Percentiles rank a stretch among this genome's conserved stretches.
Evolutionary conservation across 495 filamentous ascomycete genomes (phyloP).

Genomic region (Xylaria bambusicola): DNA sequence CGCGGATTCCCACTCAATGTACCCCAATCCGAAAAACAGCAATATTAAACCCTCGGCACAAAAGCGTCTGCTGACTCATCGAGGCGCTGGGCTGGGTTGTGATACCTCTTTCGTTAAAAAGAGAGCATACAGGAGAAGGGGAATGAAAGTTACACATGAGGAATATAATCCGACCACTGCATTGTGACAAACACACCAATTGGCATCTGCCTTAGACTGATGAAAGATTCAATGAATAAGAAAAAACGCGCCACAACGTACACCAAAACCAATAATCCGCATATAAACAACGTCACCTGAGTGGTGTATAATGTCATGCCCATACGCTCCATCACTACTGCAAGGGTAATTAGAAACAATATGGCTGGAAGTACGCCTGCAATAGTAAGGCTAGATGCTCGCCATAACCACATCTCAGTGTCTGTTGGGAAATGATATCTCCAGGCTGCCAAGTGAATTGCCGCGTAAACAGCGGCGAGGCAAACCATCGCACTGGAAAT

Average conservation of each 20-base stretch:
- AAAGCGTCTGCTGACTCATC: too few relatives aligned
- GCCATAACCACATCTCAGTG: background rate
- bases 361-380: background rate
- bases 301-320: background rate
- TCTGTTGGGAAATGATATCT: background rate
- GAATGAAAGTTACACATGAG: background rate
- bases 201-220: background rate
- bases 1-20: too few relatives aligned
- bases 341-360: background rate
- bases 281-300: too few relatives aligned
- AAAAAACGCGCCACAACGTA: background rate
- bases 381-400: background rate
- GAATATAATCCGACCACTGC: background rate
- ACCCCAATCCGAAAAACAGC: too few relatives aligned
- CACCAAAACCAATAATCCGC: background rate
- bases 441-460: background rate
- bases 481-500: background rate
- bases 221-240: background rate
- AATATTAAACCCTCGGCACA: too few relatives aligned
- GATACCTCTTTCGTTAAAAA: too few relatives aligned
- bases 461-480: background rate
- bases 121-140: too few relatives aligned
- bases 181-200: background rate
- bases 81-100: too few relatives aligned
- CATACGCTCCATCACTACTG: too few relatives aligned